phyloP scores from a whole-genome alignment of 2,329 filamentous ascomycete species.

The Aspergillus arachidicola region DNA sequence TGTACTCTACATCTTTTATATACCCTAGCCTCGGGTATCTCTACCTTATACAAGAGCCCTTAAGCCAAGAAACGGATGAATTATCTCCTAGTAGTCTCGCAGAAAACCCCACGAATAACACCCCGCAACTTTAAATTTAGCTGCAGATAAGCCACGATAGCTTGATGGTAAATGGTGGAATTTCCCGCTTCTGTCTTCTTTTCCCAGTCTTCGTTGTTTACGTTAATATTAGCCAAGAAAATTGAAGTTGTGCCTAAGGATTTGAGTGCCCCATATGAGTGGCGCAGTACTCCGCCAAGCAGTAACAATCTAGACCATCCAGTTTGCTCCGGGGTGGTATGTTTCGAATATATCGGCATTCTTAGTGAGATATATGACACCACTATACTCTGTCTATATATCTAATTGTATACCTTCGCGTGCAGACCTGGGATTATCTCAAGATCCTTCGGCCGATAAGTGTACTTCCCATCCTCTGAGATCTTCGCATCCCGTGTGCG shows the following conservation, averaged over 20 bases:
- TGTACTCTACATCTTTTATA: neutral
- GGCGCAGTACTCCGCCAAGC: too few relatives aligned
- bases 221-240: neutral
- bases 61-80: slow-evolving; percentile 2
- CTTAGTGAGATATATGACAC: neutral
- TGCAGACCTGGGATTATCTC: slow-evolving; percentile 47
- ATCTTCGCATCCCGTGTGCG: slow-evolving; percentile 37
- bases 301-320: too few relatives aligned
- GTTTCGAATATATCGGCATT: too few relatives aligned
- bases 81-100: neutral
- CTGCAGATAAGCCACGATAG: neutral
- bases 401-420: slow-evolving; percentile 43
- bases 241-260: too few relatives aligned
- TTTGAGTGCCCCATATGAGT: too few relatives aligned
- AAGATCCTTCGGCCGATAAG: slow-evolving; percentile 38
- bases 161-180: neutral
- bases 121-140: neutral
- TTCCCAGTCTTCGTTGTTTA: neutral
- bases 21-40: neutral
- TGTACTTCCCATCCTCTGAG: slow-evolving; percentile 41
- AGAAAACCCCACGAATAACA: neutral
- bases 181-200: neutral
- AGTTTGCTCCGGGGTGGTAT: too few relatives aligned
- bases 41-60: too few relatives aligned
- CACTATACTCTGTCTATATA: neutral